These are phyloP conservation scores for Penicillium crystallinum DNA, from an alignment of 495 filamentous ascomycete species.

Conservation along the genomic window DNA sequence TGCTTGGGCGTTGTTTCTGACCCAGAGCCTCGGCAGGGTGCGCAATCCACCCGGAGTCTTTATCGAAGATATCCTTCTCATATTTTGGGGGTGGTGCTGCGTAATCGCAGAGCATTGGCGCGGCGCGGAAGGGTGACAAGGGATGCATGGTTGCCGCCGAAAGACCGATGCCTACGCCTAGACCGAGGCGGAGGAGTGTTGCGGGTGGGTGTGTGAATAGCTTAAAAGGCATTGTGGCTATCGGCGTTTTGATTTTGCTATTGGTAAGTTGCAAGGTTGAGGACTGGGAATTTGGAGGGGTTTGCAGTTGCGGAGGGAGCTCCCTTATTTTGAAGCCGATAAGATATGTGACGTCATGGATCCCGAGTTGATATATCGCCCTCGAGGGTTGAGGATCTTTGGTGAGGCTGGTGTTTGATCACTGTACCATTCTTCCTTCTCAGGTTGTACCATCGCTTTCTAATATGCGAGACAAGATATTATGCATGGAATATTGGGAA, in stretches of 20 bases:
- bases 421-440: no score
- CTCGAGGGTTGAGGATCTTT: neutral
- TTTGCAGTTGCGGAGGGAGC: neutral
- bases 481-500: no score
- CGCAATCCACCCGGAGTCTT: conserved; percentile 27
- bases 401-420: no score
- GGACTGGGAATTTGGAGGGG: neutral
- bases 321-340: neutral
- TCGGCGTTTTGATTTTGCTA: neutral
- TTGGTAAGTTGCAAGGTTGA: conserved; percentile 1
- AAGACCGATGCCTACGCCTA: conserved; percentile 40
- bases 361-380: neutral
- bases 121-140: conserved; percentile 33
- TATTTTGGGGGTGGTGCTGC: conserved; percentile 16
- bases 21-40: conserved; percentile 6
- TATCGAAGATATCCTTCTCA: conserved; percentile 11
- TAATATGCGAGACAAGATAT: no score
- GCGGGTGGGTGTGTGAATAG: conserved; percentile 31
- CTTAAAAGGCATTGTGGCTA: conserved; percentile 23
- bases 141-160: conserved; percentile 29
- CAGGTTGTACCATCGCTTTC: no score
- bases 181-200: conserved; percentile 30
- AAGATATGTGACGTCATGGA: neutral
- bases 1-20: conserved; percentile 25
- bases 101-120: conserved; percentile 40